phyloP scores from a whole-genome alignment of 805 yeast species.

The Metschnikowia noctiluminum region DNA sequence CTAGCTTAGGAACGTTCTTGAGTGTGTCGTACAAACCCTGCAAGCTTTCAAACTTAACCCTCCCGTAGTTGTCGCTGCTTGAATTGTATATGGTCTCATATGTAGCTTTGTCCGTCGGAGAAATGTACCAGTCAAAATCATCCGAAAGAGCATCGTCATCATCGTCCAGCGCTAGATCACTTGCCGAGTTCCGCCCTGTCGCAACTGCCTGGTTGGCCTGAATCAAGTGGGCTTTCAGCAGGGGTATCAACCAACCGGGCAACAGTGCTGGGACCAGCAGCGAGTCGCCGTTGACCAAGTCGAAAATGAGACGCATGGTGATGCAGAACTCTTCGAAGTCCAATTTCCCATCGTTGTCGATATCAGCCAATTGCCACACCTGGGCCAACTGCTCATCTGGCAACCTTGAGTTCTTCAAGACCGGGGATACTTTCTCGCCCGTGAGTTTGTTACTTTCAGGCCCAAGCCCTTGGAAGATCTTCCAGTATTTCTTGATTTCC shows the following conservation, averaged over 20 bases:
- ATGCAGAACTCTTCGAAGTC: conserved; percentile 98
- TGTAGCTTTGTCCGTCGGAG: conserved; percentile 76
- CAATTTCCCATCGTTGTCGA: conserved; percentile 38
- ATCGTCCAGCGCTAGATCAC: conserved; percentile 29
- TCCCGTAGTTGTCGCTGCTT: conserved; percentile 74
- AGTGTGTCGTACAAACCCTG: conserved; percentile 66
- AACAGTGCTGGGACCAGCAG: conserved; percentile 62
- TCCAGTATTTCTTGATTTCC: conserved; percentile 98
- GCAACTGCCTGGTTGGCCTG: conserved; percentile 74
- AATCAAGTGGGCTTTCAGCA: conserved; percentile 78
- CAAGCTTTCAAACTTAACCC: conserved; percentile 72
- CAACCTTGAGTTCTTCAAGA: conserved; percentile 60
- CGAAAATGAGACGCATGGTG: conserved; percentile 93
- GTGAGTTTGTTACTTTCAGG: conserved; percentile 77
- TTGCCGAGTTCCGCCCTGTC: conserved; percentile 27
- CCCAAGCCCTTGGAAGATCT: conserved; percentile 84
- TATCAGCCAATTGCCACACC: conserved; percentile 73
- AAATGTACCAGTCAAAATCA: conserved; percentile 93
- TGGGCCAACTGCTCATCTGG: conserved; percentile 66
- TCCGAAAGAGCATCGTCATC: conserved; percentile 59
- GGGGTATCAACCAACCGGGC: conserved; percentile 93
- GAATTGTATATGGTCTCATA: conserved; percentile 77
- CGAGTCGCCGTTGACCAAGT: conserved; percentile 69
- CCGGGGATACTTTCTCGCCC: conserved; percentile 82
- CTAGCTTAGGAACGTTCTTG: conserved; percentile 73